A percentile compares a stretch with the other conserved stretches of the same genome.
These are phyloP conservation scores for Trichoderma arundinaceum DNA, from an alignment of 2,329 filamentous ascomycete species.

Conservation along the genomic window DNA sequence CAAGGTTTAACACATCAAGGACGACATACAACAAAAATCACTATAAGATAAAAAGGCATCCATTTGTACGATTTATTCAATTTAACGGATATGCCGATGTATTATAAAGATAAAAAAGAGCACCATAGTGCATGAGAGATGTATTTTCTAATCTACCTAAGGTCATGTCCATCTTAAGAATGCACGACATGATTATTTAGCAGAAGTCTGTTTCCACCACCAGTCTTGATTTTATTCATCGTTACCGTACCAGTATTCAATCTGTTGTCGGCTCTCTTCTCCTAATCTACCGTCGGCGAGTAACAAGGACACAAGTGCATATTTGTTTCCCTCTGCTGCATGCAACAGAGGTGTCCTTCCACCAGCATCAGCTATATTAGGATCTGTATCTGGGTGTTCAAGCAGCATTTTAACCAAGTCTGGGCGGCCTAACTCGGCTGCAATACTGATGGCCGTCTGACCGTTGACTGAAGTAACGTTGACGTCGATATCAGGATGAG, in stretches of 20 bases:
- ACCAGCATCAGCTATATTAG: neutral
- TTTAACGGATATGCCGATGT: too few species aligned
- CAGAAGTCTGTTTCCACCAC: too few species aligned
- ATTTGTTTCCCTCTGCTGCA: neutral
- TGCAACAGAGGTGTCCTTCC: neutral
- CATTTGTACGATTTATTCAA: too few species aligned
- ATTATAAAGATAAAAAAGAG: too few species aligned
- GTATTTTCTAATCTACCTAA: too few species aligned
- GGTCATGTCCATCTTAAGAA: too few species aligned
- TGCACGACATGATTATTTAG: neutral
- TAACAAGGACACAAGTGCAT: neutral
- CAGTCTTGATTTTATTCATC: neutral
- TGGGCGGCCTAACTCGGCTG: neutral
- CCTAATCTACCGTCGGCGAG: conserved; percentile 5
- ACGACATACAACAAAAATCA: too few species aligned
- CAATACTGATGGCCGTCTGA: neutral
- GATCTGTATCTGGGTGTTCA: neutral
- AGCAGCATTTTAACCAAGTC: neutral
- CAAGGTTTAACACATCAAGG: too few species aligned
- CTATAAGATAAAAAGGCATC: too few species aligned
- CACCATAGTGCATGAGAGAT: too few species aligned
- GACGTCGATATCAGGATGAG: neutral
- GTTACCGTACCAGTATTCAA: too few species aligned
- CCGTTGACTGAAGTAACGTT: neutral
- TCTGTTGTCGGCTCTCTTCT: neutral